A percentile compares a stretch with the other conserved stretches of the same genome.
Evolutionary conservation across 83 land plant species (phyloP).

Genomic region (Thuja plicata): DNA sequence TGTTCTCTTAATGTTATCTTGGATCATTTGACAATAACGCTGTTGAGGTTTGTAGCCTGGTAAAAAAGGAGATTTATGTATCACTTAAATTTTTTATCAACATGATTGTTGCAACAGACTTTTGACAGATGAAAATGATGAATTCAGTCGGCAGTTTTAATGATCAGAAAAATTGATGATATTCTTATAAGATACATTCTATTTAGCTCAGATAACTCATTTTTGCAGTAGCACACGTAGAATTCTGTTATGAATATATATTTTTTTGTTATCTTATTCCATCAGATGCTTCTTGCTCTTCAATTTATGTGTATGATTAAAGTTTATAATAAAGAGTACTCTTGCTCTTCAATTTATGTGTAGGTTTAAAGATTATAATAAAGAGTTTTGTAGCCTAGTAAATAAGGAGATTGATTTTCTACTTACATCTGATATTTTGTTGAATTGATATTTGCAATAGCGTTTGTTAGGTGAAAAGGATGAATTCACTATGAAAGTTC

Average conservation of each 20-base stretch:
- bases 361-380: background rate
- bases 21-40: background rate
- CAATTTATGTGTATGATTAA: too few relatives aligned
- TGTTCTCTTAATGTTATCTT: background rate
- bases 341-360: too few relatives aligned
- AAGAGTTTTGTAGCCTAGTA: background rate
- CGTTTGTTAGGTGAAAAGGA: background rate
- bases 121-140: background rate
- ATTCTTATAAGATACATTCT: too few relatives aligned
- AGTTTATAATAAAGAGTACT: too few relatives aligned
- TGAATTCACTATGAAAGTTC: background rate
- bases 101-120: background rate
- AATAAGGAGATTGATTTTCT: background rate
- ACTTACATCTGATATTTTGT: too few relatives aligned
- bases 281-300: background rate
- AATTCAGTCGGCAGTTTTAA: background rate
- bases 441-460: background rate
- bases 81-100: background rate
- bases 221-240: background rate
- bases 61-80: background rate
- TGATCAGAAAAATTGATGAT: background rate
- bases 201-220: background rate
- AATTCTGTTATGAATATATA: too few relatives aligned
- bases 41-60: background rate
- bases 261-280: too few relatives aligned